Base-by-base conservation (phyloP, 495 filamentous ascomycete genomes). In the Talaromyces nanjingensis region DNA sequence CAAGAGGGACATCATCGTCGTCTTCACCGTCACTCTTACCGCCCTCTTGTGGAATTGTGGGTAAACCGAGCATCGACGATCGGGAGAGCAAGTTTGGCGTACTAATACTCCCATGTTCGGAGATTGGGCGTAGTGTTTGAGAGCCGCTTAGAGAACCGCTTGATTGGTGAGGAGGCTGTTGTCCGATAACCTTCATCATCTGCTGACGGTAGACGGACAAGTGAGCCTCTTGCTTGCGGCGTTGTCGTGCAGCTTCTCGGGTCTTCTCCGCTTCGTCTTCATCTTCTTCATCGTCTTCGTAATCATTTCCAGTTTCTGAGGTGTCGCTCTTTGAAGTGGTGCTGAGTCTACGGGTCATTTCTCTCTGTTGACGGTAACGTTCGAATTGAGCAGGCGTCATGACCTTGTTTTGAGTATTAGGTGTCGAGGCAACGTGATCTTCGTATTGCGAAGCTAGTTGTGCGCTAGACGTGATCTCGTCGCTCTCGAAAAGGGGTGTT, bases 141-240 rank as follows among this genome's bases (percentile, higher is more conserved):
- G 65, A 56, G 52, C 31, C 60, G 60, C 22, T 52, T 12, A 14
- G 72, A 39, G 65, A 56, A 42, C 31, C 60, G 60, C 14, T 53
- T 11, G 31, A 45, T 25, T 52, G 24, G 66, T 74, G 81, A 1
- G 80, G 69, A 57, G 81, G 82, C 6, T 81, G 75, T 67, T 91
- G 90, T 57, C 93, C 93, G 7, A 91, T 96, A 20, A 96, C 88
- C 70, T 96, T 97, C 91, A 92, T 96, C 92, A 97, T 96, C 72
- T 93, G 89, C 71, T 97, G 93, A 55, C 94, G 85, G 71, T 96
- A 96, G 7, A 97, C 87, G 12, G 91, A 81, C 72, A 97, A 83
- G 72, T 96, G 91, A 9, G 93, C 93, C 70, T 96, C 91, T 68
- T 97, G 92, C 76, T 93, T 96, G 64, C 86, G 83, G 64, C 93